These are phyloP conservation scores for Acer negundo DNA, from an alignment of 345 rosid genomes.

Conservation along the genomic window DNA sequence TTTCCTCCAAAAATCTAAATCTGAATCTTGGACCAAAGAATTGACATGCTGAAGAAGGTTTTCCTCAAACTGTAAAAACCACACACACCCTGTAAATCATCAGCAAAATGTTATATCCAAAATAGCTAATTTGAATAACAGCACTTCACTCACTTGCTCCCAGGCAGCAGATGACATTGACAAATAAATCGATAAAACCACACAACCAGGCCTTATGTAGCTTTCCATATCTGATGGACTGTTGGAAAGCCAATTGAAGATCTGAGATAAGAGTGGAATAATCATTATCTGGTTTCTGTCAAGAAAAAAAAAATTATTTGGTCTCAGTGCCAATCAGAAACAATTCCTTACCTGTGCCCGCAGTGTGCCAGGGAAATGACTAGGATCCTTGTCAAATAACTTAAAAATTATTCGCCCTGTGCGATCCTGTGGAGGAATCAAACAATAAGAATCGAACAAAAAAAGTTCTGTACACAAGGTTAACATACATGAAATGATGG, in stretches of 20 bases:
- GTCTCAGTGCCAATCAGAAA: not conserved
- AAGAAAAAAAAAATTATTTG: not conserved
- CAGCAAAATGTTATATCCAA: constrained; percentile 24
- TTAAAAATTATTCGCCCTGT: constrained; percentile 74
- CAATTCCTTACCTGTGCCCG: constrained; percentile 54
- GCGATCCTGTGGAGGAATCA: constrained; percentile 51
- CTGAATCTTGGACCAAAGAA: constrained; percentile 58
- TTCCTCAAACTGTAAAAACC: constrained; percentile 62
- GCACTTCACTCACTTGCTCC: constrained; percentile 70
- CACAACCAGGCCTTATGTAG: constrained; percentile 94
- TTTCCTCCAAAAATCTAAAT: constrained; percentile 68
- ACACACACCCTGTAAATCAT: constrained; percentile 32
- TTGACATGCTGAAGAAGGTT: constrained; percentile 52
- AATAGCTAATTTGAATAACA: not conserved
- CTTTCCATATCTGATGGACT: constrained; percentile 97
- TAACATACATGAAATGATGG: not conserved
- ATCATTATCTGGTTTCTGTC: constrained; percentile 5
- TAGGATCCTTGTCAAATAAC: constrained; percentile 78
- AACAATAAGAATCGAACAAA: not conserved
- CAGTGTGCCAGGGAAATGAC: constrained; percentile 71
- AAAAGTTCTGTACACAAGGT: not conserved
- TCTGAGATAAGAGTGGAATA: constrained; percentile 44
- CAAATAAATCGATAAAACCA: constrained; percentile 74
- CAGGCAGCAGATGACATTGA: constrained; percentile 69
- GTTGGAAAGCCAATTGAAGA: constrained; percentile 83